phyloP scores from a whole-genome alignment of 495 filamentous ascomycete species.

The Monascus purpureus region DNA sequence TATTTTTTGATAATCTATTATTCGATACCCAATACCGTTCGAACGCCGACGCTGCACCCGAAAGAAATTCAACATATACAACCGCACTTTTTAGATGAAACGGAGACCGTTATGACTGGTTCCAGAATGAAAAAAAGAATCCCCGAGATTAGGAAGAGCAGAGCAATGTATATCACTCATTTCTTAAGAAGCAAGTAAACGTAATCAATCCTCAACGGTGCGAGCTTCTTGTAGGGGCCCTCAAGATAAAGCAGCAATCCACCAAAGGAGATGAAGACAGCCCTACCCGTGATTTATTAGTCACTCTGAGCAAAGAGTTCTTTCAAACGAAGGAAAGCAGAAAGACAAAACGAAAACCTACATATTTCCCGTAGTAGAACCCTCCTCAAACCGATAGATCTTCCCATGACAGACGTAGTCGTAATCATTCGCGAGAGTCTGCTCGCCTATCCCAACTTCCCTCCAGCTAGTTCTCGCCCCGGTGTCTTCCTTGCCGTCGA shows the following conservation, averaged over 20 bases:
- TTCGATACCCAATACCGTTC: slow-evolving; percentile 13
- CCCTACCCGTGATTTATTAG: slow-evolving; percentile 37
- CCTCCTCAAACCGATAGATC: slow-evolving; percentile 94
- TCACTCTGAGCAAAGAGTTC: too few relatives aligned
- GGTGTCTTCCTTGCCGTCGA: slow-evolving; percentile 65
- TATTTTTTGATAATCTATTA: slow-evolving; percentile 11
- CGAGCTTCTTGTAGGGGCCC: slow-evolving; percentile 91
- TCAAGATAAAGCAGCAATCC: slow-evolving; percentile 80
- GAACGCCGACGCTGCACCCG: slow-evolving; percentile 18
- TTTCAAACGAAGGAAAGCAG: slow-evolving; percentile 2
- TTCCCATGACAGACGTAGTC: slow-evolving; percentile 98
- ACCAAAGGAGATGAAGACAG: slow-evolving; percentile 85
- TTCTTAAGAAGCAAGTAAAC: slow-evolving; percentile 90
- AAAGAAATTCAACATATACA: slow-evolving; percentile 8
- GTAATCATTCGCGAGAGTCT: slow-evolving; percentile 75
- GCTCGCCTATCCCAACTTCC: slow-evolving; percentile 56
- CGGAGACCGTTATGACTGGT: too few relatives aligned
- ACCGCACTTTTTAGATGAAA: slow-evolving; percentile 8
- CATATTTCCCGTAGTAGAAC: slow-evolving; percentile 65
- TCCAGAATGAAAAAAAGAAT: neutral
- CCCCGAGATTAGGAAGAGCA: slow-evolving; percentile 2
- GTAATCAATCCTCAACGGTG: slow-evolving; percentile 78
- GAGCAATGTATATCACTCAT: slow-evolving; percentile 24
- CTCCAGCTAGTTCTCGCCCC: slow-evolving; percentile 59
- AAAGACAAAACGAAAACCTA: slow-evolving; percentile 30